These are phyloP conservation scores for Fraxinus anomala DNA, from an alignment of 257 asterid species.

Conservation along the genomic window DNA sequence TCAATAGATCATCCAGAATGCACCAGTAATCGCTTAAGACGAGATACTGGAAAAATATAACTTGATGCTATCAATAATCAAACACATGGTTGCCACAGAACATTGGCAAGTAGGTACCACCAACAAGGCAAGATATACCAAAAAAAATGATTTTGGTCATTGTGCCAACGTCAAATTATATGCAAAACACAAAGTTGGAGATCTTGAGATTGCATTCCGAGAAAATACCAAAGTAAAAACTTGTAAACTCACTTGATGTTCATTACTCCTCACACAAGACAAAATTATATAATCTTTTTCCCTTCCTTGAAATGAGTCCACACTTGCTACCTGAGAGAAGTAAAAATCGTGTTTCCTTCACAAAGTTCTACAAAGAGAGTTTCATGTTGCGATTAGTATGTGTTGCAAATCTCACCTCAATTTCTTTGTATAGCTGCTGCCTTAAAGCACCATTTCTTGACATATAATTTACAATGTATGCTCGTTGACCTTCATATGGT, in stretches of 20 bases:
- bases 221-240: not conserved
- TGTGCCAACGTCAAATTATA: not conserved
- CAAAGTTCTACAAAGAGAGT: not conserved
- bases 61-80: not conserved
- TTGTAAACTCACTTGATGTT: conserved; percentile 74
- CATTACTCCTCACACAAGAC: conserved; percentile 98
- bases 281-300: conserved; percentile 92
- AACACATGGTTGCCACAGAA: not conserved
- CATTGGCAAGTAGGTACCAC: not conserved
- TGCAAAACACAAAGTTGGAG: not conserved
- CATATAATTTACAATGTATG: conserved; percentile 96
- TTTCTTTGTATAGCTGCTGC: conserved; percentile 97
- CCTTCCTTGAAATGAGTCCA: conserved; percentile 97
- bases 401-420: conserved; percentile 59
- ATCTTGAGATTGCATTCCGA: not conserved
- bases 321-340: conserved; percentile 89
- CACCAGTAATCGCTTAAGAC: not conserved
- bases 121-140: not conserved
- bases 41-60: not conserved
- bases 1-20: not conserved
- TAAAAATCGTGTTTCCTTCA: conserved; percentile 19
- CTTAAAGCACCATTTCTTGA: conserved; percentile 93
- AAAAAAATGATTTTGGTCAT: not conserved
- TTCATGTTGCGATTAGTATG: not conserved
- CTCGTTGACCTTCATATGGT: conserved; percentile 99